phyloP scores from a whole-genome alignment of 1,284 basidiomycete species.

The Fomes fomentarius region DNA sequence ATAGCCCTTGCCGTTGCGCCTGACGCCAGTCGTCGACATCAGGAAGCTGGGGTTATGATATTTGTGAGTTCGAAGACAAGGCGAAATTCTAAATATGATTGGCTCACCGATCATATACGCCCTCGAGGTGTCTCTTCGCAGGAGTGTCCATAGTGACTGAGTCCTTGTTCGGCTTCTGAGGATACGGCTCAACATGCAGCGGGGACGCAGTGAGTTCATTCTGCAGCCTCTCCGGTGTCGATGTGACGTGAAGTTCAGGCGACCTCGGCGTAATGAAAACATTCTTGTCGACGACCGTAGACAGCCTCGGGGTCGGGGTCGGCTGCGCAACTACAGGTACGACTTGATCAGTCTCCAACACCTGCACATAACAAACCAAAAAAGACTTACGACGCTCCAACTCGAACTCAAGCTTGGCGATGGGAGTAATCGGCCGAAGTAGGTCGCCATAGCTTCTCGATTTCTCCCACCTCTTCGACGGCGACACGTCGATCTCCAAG shows the following conservation, averaged over 20 bases:
- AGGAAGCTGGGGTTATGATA: constrained; percentile 45
- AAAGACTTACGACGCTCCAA: constrained; percentile 53
- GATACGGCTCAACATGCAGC: constrained; percentile 64
- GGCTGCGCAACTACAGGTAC: constrained; percentile 34
- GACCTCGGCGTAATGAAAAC: constrained; percentile 59
- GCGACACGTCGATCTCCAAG: constrained; percentile 46
- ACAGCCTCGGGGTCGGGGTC: constrained; percentile 55
- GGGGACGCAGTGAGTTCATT: constrained; percentile 63
- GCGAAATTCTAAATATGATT: neutral
- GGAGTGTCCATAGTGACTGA: constrained; percentile 54
- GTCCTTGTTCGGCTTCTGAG: constrained; percentile 42
- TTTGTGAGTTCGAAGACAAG: neutral
- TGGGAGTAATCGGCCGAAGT: constrained; percentile 65
- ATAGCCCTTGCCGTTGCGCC: constrained; percentile 74
- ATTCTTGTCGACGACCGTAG: constrained; percentile 64
- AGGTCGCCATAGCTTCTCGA: constrained; percentile 66
- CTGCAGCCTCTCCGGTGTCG: constrained; percentile 10
- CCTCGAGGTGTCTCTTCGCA: constrained; percentile 57
- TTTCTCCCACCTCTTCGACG: constrained; percentile 68
- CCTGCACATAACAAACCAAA: constrained; percentile 3
- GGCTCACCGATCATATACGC: constrained; percentile 64
- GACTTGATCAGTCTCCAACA: too few relatives aligned
- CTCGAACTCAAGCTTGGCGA: constrained; percentile 64
- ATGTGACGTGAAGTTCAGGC: constrained; percentile 33
- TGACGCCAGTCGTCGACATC: constrained; percentile 76